These are phyloP conservation scores for Penicillium crystallinum DNA, from an alignment of 495 filamentous ascomycete species.

Conservation along the genomic window DNA sequence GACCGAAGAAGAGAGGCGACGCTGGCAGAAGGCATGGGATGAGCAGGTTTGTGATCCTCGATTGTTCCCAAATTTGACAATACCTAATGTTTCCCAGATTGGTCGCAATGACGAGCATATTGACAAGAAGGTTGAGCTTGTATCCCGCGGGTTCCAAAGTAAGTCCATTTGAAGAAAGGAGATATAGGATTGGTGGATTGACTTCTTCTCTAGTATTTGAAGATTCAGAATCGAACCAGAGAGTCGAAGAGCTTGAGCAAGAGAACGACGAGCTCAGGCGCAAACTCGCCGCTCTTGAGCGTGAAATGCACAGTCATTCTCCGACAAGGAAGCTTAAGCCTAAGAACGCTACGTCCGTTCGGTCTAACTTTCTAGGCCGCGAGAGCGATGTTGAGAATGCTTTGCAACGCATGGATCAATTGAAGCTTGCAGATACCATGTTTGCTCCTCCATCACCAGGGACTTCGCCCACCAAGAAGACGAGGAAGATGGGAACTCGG, in stretches of 20 bases:
- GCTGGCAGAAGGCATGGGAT: constrained; percentile 71
- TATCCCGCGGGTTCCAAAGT: constrained; percentile 64
- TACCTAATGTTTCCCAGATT: constrained; percentile 30
- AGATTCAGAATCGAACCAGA: constrained; percentile 35
- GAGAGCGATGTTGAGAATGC: constrained; percentile 44
- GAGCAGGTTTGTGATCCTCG: constrained; percentile 54
- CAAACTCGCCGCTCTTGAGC: constrained; percentile 42
- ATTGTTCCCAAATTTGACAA: no score
- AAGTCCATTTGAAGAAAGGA: constrained; percentile 9
- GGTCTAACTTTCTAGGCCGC: constrained; percentile 28
- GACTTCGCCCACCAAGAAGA: constrained; percentile 39
- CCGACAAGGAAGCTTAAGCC: constrained; percentile 41
- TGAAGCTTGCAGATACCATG: constrained; percentile 40
- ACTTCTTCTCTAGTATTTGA: constrained; percentile 38
- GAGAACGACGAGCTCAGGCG: constrained; percentile 46
- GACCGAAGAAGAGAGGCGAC: constrained; percentile 64
- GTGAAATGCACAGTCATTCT: constrained; percentile 41
- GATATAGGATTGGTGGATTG: constrained; percentile 2
- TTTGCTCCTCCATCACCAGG: constrained; percentile 25
- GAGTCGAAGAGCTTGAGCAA: constrained; percentile 39
- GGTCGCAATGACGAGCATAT: constrained; percentile 72
- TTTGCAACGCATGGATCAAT: constrained; percentile 38
- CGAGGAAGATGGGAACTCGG: constrained; percentile 48
- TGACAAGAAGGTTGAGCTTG: constrained; percentile 84
- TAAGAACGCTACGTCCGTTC: constrained; percentile 22